Evolutionary conservation across 495 filamentous ascomycete genomes (phyloP).

Genomic region (Chlorociboria aeruginascens): DNA sequence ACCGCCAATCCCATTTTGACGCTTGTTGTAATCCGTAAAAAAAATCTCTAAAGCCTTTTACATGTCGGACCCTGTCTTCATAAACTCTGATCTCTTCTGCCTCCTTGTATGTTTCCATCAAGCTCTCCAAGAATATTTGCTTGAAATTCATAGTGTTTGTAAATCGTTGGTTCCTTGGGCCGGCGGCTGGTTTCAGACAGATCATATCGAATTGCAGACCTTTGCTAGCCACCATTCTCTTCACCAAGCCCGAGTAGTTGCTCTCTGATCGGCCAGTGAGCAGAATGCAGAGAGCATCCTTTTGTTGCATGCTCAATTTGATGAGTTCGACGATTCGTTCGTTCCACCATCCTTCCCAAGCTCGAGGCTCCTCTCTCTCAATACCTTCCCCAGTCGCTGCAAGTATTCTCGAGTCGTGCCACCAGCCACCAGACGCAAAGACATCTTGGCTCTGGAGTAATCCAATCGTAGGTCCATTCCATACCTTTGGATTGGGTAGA

Average conservation of each 20-base stretch:
- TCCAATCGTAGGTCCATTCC: slow-evolving; percentile 65
- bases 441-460: slow-evolving; percentile 60
- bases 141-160: slow-evolving; percentile 78
- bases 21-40: slow-evolving; percentile 58
- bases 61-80: slow-evolving; percentile 48
- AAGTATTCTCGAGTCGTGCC: slow-evolving; percentile 84
- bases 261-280: slow-evolving; percentile 78
- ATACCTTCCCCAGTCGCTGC: slow-evolving; percentile 75
- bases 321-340: slow-evolving; percentile 82
- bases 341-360: slow-evolving; percentile 97
- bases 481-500: slow-evolving; percentile 78
- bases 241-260: slow-evolving; percentile 67
- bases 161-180: slow-evolving; percentile 67
- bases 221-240: slow-evolving; percentile 69
- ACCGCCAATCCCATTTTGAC: slow-evolving; percentile 23
- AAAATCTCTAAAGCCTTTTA: slow-evolving; percentile 72
- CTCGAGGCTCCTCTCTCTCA: slow-evolving; percentile 69
- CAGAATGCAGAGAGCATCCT: slow-evolving; percentile 75
- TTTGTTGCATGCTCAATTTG: slow-evolving; percentile 69
- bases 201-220: slow-evolving; percentile 79
- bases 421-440: slow-evolving; percentile 88
- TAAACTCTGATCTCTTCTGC: slow-evolving; percentile 70
- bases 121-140: slow-evolving; percentile 61
- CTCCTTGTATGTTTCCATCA: slow-evolving; percentile 72
- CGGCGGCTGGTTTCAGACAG: slow-evolving; percentile 74